Evolutionary conservation across 805 yeast species (phyloP).

Genomic region (Alloascoidea hylecoeti): DNA sequence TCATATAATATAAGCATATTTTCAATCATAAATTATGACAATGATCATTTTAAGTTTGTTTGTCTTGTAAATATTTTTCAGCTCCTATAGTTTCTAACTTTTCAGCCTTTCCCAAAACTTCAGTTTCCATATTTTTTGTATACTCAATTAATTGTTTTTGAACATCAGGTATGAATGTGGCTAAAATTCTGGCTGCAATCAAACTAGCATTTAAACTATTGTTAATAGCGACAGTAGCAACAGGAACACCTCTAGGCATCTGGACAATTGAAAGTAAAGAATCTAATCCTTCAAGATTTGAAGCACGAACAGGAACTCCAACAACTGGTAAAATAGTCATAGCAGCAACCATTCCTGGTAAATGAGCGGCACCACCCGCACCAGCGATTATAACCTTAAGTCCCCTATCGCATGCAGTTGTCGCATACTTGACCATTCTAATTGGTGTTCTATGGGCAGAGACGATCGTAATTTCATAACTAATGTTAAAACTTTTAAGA

Average conservation of each 20-base stretch:
- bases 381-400: constrained; percentile 90
- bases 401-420: constrained; percentile 76
- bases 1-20: too few species aligned
- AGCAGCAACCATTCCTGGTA: constrained; percentile 99
- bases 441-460: constrained; percentile 97
- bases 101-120: constrained; percentile 76
- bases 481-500: constrained; percentile 71
- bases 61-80: constrained; percentile 36
- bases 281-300: constrained; percentile 89
- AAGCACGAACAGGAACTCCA: constrained; percentile 97
- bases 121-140: constrained; percentile 66
- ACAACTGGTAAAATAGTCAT: constrained; percentile 94
- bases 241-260: constrained; percentile 98
- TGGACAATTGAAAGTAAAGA: constrained; percentile 94
- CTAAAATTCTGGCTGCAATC: constrained; percentile 77
- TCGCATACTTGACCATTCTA: constrained; percentile 83
- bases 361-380: constrained; percentile 98
- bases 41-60: constrained; percentile 1
- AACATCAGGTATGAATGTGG: constrained; percentile 42
- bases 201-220: constrained; percentile 94
- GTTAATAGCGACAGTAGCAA: constrained; percentile 95
- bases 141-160: constrained; percentile 53
- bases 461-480: constrained; percentile 90
- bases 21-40: too few species aligned
- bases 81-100: constrained; percentile 67